phyloP scores from a whole-genome alignment of 768 basidiomycete genomes.

The Leccinum imitatum region DNA sequence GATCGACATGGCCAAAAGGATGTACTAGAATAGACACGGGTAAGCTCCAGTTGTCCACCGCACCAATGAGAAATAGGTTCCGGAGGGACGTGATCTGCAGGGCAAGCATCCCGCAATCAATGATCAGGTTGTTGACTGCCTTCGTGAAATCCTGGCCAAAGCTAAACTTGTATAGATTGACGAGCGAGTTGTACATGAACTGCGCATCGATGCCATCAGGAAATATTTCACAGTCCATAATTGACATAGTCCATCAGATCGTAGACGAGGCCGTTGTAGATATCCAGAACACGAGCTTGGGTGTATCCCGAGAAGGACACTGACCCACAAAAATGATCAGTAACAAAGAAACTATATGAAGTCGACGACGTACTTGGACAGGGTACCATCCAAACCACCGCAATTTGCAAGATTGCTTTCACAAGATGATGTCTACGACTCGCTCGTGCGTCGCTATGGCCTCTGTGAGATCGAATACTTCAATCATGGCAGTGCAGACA shows the following conservation, averaged over 20 bases:
- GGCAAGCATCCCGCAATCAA: constrained; percentile 57
- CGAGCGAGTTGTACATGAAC: constrained; percentile 73
- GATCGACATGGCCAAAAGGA: not conserved
- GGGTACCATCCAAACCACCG: too few species aligned
- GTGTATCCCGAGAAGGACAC: too few species aligned
- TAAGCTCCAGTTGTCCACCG: not conserved
- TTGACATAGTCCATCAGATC: constrained; percentile 57
- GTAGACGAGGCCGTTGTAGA: constrained; percentile 86
- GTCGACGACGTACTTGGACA: too few species aligned
- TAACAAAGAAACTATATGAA: too few species aligned
- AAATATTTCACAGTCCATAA: constrained; percentile 47
- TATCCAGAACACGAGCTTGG: constrained; percentile 56
- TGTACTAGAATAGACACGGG: not conserved
- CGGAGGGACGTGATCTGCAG: constrained; percentile 49
- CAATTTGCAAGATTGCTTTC: too few species aligned
- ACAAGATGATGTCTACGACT: too few species aligned
- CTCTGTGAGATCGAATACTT: too few species aligned
- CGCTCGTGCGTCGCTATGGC: too few species aligned
- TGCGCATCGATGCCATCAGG: constrained; percentile 42
- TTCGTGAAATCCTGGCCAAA: constrained; percentile 80
- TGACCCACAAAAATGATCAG: too few species aligned
- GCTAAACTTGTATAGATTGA: constrained; percentile 72
- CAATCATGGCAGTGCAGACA: too few species aligned
- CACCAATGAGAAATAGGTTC: not conserved
- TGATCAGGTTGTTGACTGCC: constrained; percentile 53